A percentile compares a stretch with the other conserved stretches of the same genome.
Evolutionary conservation across 495 filamentous ascomycete species (phyloP).

Genomic region (Penicillium steckii): DNA sequence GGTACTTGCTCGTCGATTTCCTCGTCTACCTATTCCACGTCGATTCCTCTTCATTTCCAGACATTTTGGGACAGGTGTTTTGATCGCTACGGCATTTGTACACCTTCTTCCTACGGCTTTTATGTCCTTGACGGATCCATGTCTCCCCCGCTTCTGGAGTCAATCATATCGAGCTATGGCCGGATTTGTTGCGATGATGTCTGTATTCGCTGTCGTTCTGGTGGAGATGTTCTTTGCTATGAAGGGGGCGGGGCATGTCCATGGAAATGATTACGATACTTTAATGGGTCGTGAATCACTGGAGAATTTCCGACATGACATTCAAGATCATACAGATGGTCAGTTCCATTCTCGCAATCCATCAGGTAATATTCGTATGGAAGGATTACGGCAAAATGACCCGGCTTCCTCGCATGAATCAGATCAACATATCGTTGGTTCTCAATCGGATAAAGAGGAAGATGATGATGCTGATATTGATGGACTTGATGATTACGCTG

Average conservation of each 20-base stretch:
- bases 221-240: constrained; percentile 75
- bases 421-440: neutral
- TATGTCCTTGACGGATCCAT: constrained; percentile 74
- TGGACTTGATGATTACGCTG: constrained; percentile 27
- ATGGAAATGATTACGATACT: constrained; percentile 47
- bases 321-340: constrained; percentile 17
- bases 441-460: constrained; percentile 19
- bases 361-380: constrained; percentile 24
- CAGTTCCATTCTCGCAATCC: constrained; percentile 19
- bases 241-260: constrained; percentile 51
- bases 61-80: constrained; percentile 83
- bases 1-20: constrained; percentile 52
- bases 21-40: constrained; percentile 45
- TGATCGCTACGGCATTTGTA: constrained; percentile 88
- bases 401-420: constrained; percentile 14
- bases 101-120: constrained; percentile 83
- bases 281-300: constrained; percentile 31
- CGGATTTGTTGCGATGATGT: constrained; percentile 74
- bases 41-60: constrained; percentile 70
- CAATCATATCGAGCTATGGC: constrained; percentile 71
- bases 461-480: constrained; percentile 32
- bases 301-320: constrained; percentile 15
- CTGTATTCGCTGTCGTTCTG: constrained; percentile 69
- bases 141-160: constrained; percentile 74
- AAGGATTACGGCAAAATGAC: constrained; percentile 17